Percentiles rank a stretch among this genome's conserved stretches.
Evolutionary conservation across 441 rosid genomes (phyloP).

Genomic region (Corymbia calophylla): DNA sequence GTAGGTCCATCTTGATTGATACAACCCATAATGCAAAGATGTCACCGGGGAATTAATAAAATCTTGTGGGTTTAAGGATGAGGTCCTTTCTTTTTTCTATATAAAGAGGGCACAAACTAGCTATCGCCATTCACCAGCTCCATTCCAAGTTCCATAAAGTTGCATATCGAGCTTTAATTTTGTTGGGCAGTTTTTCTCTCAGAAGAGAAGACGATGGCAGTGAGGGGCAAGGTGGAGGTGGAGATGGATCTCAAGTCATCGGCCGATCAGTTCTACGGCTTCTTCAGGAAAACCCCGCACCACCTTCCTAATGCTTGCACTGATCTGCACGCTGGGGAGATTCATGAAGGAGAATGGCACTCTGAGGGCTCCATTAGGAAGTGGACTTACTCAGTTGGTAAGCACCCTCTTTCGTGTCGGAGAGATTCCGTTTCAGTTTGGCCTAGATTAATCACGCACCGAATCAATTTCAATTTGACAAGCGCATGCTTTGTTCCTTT

Average conservation of each 20-base stretch:
- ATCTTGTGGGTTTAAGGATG: not conserved
- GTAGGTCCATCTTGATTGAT: not conserved
- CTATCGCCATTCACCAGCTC: not conserved
- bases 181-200: not conserved
- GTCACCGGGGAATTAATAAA: not conserved
- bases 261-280: not conserved
- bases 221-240: not conserved
- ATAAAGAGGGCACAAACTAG: not conserved
- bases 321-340: not conserved
- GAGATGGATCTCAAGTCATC: conserved; percentile 1
- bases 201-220: not conserved
- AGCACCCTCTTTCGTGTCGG: not conserved
- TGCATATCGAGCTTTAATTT: not conserved
- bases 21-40: not conserved
- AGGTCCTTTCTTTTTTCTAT: not conserved
- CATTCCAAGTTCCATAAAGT: not conserved
- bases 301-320: not conserved
- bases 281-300: not conserved
- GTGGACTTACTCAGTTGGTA: conserved; percentile 15
- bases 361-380: conserved; percentile 15
- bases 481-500: no score
- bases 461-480: no score
- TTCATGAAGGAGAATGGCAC: conserved; percentile 22
- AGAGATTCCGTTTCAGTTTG: no score
- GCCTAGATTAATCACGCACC: no score